Evolutionary conservation across 495 filamentous ascomycete genomes (phyloP), one percentile per base, ranked within the genome.

Genomic region (Neurospora sp.): DNA sequence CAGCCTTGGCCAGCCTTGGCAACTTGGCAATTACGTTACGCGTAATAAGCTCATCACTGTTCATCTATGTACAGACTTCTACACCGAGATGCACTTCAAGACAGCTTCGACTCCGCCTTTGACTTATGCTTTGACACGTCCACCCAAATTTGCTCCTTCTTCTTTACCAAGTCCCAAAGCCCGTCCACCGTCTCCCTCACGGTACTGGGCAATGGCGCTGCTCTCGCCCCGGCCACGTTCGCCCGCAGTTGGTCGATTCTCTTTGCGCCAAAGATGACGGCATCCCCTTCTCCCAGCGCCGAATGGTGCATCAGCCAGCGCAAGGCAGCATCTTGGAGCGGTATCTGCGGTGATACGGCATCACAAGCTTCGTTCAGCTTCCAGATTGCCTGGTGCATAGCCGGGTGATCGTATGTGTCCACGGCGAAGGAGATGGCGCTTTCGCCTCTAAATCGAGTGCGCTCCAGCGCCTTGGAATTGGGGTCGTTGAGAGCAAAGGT

Each of bases 221-320:
- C 39, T 27, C 73, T 62, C 46, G 73, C 70, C 16, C 31, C 70
- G 20, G 70, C 39, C 39, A 72, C 70, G 44, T 74, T 74, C 9
- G 9, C 14, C 66, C 72, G 46, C 4, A 74, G 39, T 69, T 74
- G 70, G 20, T 71, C 27, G 11, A 74, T 31, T 39, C 18, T 40
- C 46, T 74, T 85, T 1, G 86, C 84, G 4, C 89, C 89, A 70
- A 89, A 73, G 38, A 91, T 85, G 16, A 90, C 74, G 3, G 76
- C 88, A 80, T 91, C 89, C 0, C 84, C 85, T 54, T 78, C 38
- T 5, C 83, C 81, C 49, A 91, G 77, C 18, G 74, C 77, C 3
- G 85, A 87, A 74, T 91, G 82, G 75, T 85, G 85, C 12, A 78
- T 78, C 4, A 89, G 74, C 89, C 88, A 91, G 27, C 88, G 79